Conservation (phyloP, 2,329 filamentous ascomycete species). For the Colletotrichum melonis region DNA sequence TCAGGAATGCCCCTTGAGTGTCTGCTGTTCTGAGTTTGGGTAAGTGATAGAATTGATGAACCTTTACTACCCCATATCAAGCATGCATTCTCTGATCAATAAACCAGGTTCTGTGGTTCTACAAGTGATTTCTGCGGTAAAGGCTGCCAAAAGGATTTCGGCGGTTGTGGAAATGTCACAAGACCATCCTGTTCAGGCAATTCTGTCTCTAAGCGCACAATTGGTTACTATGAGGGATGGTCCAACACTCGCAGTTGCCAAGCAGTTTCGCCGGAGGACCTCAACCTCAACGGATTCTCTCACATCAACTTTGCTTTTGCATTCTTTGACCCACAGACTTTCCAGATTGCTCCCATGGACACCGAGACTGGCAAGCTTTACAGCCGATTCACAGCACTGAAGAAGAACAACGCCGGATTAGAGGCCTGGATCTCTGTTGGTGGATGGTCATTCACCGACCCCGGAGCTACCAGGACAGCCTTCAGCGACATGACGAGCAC, state of each 20-base stretch:
- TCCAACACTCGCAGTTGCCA: constrained; percentile 37
- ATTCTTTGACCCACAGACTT: constrained; percentile 49
- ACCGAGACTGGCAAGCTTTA: constrained; percentile 36
- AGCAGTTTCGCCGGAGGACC: constrained; percentile 26
- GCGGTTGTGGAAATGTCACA: not conserved
- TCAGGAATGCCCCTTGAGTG: constrained; percentile 43
- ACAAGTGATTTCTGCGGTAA: constrained; percentile 12
- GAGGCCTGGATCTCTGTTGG: constrained; percentile 53
- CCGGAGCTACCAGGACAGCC: constrained; percentile 25
- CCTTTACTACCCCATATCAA: not conserved
- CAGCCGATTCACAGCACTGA: constrained; percentile 44
- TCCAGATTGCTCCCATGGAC: constrained; percentile 40
- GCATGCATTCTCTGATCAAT: not conserved
- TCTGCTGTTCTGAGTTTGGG: constrained; percentile 45
- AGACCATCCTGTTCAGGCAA: not conserved
- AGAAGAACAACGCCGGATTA: constrained; percentile 42
- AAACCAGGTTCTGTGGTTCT: constrained; percentile 35
- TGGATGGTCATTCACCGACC: constrained; percentile 52
- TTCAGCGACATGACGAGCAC: constrained; percentile 48
- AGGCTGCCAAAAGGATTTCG: constrained; percentile 4
- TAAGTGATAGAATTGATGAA: constrained; percentile 25
- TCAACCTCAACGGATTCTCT: constrained; percentile 32
- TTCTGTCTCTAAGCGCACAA: constrained; percentile 26
- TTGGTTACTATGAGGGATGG: constrained; percentile 47
- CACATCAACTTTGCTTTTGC: constrained; percentile 53